These are phyloP conservation scores for Bryoerythrophyllum caledonicum DNA, from an alignment of 225 moss, liverwort and hornwort species.

Conservation along the genomic window DNA sequence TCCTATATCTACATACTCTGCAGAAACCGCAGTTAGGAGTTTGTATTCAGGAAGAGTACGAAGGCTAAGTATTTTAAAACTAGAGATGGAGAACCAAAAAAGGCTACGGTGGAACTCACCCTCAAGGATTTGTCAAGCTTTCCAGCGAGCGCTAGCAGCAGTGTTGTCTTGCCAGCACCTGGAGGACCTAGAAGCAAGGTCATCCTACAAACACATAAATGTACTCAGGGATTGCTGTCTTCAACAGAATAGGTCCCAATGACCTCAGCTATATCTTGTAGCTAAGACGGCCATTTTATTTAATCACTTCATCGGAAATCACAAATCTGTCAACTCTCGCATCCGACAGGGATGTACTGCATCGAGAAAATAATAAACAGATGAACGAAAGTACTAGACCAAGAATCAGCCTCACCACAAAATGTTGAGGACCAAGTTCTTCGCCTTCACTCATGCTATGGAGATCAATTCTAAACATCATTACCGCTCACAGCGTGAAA, in stretches of 20 bases:
- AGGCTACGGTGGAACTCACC: constrained; percentile 29
- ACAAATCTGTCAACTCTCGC: neutral
- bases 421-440: neutral
- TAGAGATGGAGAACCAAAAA: neutral
- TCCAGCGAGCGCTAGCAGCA: constrained; percentile 75
- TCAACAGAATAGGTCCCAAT: neutral
- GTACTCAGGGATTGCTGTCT: neutral
- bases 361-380: neutral
- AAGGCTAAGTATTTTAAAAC: neutral
- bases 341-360: neutral
- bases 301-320: neutral
- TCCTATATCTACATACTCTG: neutral
- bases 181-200: constrained; percentile 87
- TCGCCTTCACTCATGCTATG: neutral
- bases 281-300: neutral
- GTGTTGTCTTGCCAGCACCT: constrained; percentile 79
- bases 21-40: neutral
- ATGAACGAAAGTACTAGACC: neutral
- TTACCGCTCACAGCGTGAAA: neutral
- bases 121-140: constrained; percentile 65
- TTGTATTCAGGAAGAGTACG: neutral
- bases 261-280: neutral
- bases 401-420: constrained; percentile 7
- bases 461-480: neutral
- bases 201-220: constrained; percentile 51